Evolutionary conservation across 2,329 filamentous ascomycete species (phyloP).

Genomic region (Aureobasidium sp.): DNA sequence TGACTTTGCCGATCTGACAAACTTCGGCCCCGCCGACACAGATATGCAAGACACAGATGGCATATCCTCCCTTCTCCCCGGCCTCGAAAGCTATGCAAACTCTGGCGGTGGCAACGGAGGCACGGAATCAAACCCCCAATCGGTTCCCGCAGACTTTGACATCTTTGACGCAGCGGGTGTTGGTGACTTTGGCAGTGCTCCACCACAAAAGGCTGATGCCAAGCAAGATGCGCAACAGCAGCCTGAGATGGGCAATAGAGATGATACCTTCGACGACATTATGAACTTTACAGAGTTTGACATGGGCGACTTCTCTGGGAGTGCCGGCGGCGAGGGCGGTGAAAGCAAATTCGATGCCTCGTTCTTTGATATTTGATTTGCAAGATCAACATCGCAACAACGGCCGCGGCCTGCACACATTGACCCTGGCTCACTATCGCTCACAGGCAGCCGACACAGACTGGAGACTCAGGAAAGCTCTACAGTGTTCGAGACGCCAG

Average conservation of each 20-base stretch:
- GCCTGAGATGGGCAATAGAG: slow-evolving; percentile 18
- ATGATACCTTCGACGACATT: slow-evolving; percentile 28
- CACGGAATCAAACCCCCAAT: neutral
- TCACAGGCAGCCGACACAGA: neutral
- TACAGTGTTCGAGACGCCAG: neutral
- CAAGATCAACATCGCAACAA: neutral
- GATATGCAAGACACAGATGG: slow-evolving; percentile 23
- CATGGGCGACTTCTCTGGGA: slow-evolving; percentile 18
- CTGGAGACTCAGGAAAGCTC: neutral
- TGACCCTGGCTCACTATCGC: neutral
- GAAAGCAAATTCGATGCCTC: slow-evolving; percentile 18
- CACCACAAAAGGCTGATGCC: neutral
- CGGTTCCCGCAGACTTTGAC: slow-evolving; percentile 4
- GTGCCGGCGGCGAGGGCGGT: slow-evolving; percentile 25
- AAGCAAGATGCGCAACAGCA: slow-evolving; percentile 10
- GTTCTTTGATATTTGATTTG: slow-evolving; percentile 25
- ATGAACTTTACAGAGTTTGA: slow-evolving; percentile 29
- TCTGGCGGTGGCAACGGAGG: slow-evolving; percentile 12
- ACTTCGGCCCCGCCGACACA: slow-evolving; percentile 20
- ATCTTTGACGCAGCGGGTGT: slow-evolving; percentile 12
- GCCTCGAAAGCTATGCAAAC: slow-evolving; percentile 36
- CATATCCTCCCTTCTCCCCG: slow-evolving; percentile 31
- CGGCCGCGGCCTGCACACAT: neutral
- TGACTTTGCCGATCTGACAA: slow-evolving; percentile 14
- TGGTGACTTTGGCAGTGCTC: slow-evolving; percentile 1